Percentiles rank a stretch among this genome's conserved stretches.
Evolutionary conservation across 768 basidiomycete genomes (phyloP).

Genomic region (Tricholoma bakamatsutake): DNA sequence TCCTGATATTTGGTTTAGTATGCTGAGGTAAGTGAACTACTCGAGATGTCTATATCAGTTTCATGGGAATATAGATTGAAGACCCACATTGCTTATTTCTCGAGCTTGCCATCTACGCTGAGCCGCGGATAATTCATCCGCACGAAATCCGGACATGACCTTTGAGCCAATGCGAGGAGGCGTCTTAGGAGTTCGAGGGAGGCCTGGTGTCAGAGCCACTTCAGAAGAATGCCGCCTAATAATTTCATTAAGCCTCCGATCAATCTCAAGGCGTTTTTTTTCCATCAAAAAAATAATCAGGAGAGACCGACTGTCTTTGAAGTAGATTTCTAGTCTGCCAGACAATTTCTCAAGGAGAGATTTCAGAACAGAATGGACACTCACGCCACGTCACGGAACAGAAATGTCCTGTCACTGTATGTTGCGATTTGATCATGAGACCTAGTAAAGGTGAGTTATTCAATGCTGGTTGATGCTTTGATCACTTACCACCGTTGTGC

Average conservation of each 20-base stretch:
- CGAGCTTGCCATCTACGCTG: conserved; percentile 84
- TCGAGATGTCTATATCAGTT: background rate
- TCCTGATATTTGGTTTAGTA: conserved; percentile 89
- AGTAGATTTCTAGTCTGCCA: conserved; percentile 80
- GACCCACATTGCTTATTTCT: conserved; percentile 83
- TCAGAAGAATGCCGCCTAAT: conserved; percentile 37
- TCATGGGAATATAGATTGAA: background rate
- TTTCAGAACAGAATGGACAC: conserved; percentile 20
- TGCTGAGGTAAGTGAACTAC: conserved; percentile 84
- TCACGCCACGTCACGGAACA: conserved; percentile 90
- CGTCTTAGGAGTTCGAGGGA: conserved; percentile 50
- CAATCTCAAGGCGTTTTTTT: conserved; percentile 54
- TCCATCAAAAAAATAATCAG: conserved; percentile 77
- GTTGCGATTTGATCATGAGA: conserved; percentile 71
- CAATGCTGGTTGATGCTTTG: background rate
- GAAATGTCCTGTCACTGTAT: conserved; percentile 75
- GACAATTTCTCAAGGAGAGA: background rate
- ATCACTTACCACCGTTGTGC: conserved; percentile 72
- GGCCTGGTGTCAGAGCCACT: conserved; percentile 40
- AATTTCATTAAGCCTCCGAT: conserved; percentile 45
- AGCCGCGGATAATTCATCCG: conserved; percentile 63
- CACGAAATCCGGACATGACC: conserved; percentile 41
- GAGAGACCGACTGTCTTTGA: conserved; percentile 86
- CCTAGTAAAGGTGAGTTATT: conserved; percentile 37
- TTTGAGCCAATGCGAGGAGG: conserved; percentile 48